Percentiles rank a stretch among this genome's conserved stretches.
Conservation (phyloP, 352 stramenopile genomes). For the Globisporangium megalacanthum region DNA sequence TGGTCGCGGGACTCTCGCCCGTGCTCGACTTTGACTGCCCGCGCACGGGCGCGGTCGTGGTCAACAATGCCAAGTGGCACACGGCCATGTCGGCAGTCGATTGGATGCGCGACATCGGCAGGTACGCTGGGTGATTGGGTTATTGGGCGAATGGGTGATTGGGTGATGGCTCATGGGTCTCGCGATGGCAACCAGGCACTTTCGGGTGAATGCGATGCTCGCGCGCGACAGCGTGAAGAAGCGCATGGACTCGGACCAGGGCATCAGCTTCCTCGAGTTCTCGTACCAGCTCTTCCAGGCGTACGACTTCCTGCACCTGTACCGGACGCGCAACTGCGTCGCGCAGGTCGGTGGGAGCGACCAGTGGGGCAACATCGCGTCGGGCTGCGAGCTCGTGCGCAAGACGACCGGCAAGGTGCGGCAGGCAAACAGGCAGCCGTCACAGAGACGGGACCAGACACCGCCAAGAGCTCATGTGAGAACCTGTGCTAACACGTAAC, state of each 20-base stretch:
- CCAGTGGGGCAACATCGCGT: slow-evolving; percentile 99
- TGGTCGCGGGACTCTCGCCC: slow-evolving; percentile 89
- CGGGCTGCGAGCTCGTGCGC: slow-evolving; percentile 95
- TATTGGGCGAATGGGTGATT: background rate
- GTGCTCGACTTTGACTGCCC: slow-evolving; percentile 93
- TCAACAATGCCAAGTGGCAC: slow-evolving; percentile 99
- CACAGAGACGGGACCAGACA: too few relatives aligned
- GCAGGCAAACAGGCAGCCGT: background rate
- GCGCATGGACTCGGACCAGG: slow-evolving; percentile 91
- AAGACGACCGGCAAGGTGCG: slow-evolving; percentile 70
- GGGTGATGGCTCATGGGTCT: background rate
- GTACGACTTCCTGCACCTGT: slow-evolving; percentile 98
- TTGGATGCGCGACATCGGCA: slow-evolving; percentile 97
- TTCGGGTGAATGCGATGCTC: slow-evolving; percentile 99
- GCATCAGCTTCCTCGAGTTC: slow-evolving; percentile 99
- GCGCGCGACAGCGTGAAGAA: slow-evolving; percentile 97
- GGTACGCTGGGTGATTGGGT: slow-evolving; percentile 18
- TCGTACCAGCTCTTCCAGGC: slow-evolving; percentile 99
- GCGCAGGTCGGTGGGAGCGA: slow-evolving; percentile 98
- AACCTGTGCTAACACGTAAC: too few relatives aligned
- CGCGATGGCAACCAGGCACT: slow-evolving; percentile 45
- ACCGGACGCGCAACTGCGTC: slow-evolving; percentile 84
- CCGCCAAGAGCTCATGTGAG: too few relatives aligned
- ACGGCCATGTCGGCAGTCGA: slow-evolving; percentile 92
- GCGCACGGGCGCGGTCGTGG: slow-evolving; percentile 89